These are phyloP conservation scores for Cardamine occulta DNA, from an alignment of 345 rosid genomes.

Conservation along the genomic window DNA sequence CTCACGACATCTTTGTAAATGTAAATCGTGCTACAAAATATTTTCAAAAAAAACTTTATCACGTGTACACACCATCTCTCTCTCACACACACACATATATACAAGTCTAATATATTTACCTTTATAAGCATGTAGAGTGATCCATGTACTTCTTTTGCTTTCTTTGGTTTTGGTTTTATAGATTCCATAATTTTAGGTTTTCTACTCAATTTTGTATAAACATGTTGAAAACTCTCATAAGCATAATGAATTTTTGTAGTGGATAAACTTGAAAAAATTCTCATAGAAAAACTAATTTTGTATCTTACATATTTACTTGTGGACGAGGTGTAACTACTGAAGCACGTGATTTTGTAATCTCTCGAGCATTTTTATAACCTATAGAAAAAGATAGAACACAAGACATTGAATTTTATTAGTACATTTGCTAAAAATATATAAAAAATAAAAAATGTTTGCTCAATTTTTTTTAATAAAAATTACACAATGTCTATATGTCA, in stretches of 20 bases:
- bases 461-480: background rate
- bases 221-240: slow-evolving; percentile 16
- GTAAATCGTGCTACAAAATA: slow-evolving; percentile 17
- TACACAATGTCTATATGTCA: background rate
- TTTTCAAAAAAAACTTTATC: no score
- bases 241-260: background rate
- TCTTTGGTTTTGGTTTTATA: slow-evolving; percentile 30
- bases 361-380: slow-evolving; percentile 32
- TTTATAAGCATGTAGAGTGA: slow-evolving; percentile 37
- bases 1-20: slow-evolving; percentile 26
- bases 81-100: background rate
- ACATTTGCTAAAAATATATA: background rate
- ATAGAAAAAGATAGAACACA: slow-evolving; percentile 7
- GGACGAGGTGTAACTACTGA: background rate
- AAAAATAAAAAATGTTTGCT: background rate
- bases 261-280: background rate
- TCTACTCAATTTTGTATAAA: slow-evolving; percentile 21
- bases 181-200: slow-evolving; percentile 14
- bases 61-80: background rate
- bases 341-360: background rate
- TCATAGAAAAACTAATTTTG: background rate
- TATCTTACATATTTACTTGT: slow-evolving; percentile 34
- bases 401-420: background rate
- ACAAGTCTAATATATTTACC: background rate
- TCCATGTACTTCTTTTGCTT: slow-evolving; percentile 31